Evolutionary conservation across 768 basidiomycete species (phyloP).

Genomic region (Amanita brunnescens): DNA sequence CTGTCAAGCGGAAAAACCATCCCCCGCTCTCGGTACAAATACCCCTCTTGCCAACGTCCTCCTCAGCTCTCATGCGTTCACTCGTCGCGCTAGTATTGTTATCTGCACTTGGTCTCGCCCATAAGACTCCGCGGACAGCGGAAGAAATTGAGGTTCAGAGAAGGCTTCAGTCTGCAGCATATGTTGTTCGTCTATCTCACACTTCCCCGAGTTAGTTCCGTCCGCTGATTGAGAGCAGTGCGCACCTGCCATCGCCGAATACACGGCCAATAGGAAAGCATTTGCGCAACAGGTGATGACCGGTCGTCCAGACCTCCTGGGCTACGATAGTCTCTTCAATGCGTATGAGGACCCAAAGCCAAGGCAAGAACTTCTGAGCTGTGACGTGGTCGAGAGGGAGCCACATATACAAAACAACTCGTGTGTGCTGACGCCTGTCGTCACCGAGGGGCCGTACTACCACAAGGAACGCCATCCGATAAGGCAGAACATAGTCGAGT

Average conservation of each 20-base stretch:
- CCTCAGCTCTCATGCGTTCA: too few relatives aligned
- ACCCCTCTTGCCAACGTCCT: too few relatives aligned
- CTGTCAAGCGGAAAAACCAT: too few relatives aligned
- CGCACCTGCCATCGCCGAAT: constrained; percentile 42
- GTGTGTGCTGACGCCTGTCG: constrained; percentile 44
- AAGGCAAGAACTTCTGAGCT: constrained; percentile 27
- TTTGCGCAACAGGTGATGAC: constrained; percentile 37
- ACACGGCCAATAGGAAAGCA: constrained; percentile 38
- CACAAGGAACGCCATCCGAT: constrained; percentile 41
- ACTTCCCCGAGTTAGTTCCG: not conserved
- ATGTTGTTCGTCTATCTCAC: constrained; percentile 27
- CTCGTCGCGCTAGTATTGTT: not conserved
- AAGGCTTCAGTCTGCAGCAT: constrained; percentile 42
- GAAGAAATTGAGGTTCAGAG: constrained; percentile 41
- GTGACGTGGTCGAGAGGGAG: constrained; percentile 31
- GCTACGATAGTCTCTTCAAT: constrained; percentile 35
- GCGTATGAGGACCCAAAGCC: constrained; percentile 25
- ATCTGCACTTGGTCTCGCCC: constrained; percentile 18
- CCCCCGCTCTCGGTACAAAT: too few relatives aligned
- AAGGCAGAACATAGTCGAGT: constrained; percentile 46
- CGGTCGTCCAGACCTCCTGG: constrained; percentile 29
- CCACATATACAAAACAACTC: constrained; percentile 46
- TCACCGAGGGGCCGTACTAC: constrained; percentile 49
- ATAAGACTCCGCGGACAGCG: constrained; percentile 34
- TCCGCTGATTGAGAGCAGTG: constrained; percentile 25